phyloP scores from a whole-genome alignment of 345 rosid genomes.

The Salix caprea region DNA sequence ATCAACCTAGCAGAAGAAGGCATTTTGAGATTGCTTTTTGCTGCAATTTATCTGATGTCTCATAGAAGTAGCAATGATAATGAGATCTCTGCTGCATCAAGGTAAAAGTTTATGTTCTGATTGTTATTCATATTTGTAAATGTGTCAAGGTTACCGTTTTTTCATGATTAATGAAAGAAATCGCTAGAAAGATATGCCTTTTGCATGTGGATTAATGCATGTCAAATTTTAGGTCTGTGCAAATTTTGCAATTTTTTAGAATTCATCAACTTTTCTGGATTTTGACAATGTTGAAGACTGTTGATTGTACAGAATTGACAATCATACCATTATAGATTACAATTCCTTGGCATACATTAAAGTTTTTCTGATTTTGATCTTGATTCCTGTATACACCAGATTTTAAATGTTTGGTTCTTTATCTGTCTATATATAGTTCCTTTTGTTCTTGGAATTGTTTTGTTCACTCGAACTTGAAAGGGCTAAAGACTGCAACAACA shows the following conservation, averaged over 20 bases:
- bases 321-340: not conserved
- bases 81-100: constrained; percentile 78
- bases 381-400: not conserved
- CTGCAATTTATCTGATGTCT: constrained; percentile 71
- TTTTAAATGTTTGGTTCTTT: not conserved
- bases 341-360: not conserved
- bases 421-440: not conserved
- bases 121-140: not conserved
- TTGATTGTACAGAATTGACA: not conserved
- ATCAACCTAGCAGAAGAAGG: constrained; percentile 86
- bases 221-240: not conserved
- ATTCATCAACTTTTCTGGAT: not conserved
- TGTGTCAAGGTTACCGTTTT: not conserved
- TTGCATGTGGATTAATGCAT: not conserved
- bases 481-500: not conserved
- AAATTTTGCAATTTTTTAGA: not conserved
- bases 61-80: constrained; percentile 58
- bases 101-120: constrained; percentile 39
- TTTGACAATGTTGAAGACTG: not conserved
- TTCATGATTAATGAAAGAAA: not conserved
- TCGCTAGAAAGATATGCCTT: not conserved
- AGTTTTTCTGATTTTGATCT: not conserved
- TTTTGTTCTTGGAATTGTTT: not conserved
- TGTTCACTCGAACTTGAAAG: not conserved
- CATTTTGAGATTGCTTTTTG: constrained; percentile 71